These are phyloP conservation scores for Heterobasidion irregulare DNA, from an alignment of 1,284 basidiomycete species.

Conservation along the genomic window DNA sequence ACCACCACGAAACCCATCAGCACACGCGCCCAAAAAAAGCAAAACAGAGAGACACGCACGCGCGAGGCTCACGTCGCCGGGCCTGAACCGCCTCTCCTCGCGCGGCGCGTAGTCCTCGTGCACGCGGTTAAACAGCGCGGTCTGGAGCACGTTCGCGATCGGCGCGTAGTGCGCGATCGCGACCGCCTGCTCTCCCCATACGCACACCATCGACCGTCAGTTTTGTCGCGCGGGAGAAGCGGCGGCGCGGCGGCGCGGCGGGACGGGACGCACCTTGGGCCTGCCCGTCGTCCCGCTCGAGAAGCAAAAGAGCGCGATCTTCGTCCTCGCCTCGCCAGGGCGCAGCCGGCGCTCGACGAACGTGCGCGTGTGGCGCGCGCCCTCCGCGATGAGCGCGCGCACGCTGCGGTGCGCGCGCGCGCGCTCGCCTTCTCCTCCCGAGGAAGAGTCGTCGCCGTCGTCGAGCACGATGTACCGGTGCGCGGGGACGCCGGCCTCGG, in stretches of 20 bases:
- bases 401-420: slow-evolving; percentile 25
- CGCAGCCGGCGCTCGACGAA: slow-evolving; percentile 45
- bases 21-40: background rate
- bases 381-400: slow-evolving; percentile 45
- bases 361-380: slow-evolving; percentile 28
- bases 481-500: background rate
- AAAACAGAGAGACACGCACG: slow-evolving; percentile 22
- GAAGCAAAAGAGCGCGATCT: slow-evolving; percentile 68
- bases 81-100: slow-evolving; percentile 28
- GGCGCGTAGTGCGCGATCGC: slow-evolving; percentile 59
- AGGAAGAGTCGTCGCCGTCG: background rate
- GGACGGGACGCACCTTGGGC: slow-evolving; percentile 47
- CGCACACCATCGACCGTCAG: background rate
- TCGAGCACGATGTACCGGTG: background rate
- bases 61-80: slow-evolving; percentile 43
- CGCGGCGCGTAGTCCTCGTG: slow-evolving; percentile 20
- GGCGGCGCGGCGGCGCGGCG: too few species aligned
- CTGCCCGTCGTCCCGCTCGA: slow-evolving; percentile 79
- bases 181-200: slow-evolving; percentile 39
- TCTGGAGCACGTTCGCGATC: slow-evolving; percentile 56
- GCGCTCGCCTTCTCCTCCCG: background rate
- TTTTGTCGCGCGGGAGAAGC: background rate
- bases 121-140: slow-evolving; percentile 33
- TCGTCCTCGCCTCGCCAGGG: slow-evolving; percentile 61
- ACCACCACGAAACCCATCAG: background rate